Evolutionary conservation across 2,329 filamentous ascomycete species (phyloP).

Genomic region (Nigrospora sphaerica): DNA sequence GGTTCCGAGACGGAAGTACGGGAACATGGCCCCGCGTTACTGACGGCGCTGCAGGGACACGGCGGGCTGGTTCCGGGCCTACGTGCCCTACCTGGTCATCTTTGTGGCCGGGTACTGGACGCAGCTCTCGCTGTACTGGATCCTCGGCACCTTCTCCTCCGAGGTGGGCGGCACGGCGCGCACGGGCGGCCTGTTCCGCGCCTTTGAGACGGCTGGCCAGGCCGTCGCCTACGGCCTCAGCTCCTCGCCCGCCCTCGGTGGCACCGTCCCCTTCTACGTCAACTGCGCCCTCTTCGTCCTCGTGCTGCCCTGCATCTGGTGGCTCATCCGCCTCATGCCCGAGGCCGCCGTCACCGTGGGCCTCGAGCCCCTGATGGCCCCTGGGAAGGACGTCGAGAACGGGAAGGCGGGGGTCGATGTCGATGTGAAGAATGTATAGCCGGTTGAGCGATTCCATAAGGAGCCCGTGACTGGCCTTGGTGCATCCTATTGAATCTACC

Average conservation of each 20-base stretch:
- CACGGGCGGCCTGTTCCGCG: conserved; percentile 8
- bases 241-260: conserved; percentile 2
- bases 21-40: background rate
- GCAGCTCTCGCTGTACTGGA: conserved; percentile 17
- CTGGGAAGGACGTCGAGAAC: background rate
- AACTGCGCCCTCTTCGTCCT: conserved; percentile 7
- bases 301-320: conserved; percentile 7
- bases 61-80: background rate
- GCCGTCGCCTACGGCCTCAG: conserved; percentile 11
- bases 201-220: conserved; percentile 8
- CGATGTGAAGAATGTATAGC: background rate
- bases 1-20: background rate
- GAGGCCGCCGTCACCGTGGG: background rate
- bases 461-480: no score
- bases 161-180: conserved; percentile 15
- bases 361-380: background rate
- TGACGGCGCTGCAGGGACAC: background rate
- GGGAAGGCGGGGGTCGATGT: background rate
- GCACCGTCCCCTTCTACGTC: conserved; percentile 7
- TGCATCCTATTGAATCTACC: no score
- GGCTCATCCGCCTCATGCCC: conserved; percentile 3
- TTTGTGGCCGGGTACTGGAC: conserved; percentile 2
- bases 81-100: conserved; percentile 1
- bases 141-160: conserved; percentile 19
- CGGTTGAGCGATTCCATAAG: background rate